These are phyloP conservation scores for Penicillium aurantiogriseum DNA, from an alignment of 2,329 filamentous ascomycete species.

Conservation along the genomic window DNA sequence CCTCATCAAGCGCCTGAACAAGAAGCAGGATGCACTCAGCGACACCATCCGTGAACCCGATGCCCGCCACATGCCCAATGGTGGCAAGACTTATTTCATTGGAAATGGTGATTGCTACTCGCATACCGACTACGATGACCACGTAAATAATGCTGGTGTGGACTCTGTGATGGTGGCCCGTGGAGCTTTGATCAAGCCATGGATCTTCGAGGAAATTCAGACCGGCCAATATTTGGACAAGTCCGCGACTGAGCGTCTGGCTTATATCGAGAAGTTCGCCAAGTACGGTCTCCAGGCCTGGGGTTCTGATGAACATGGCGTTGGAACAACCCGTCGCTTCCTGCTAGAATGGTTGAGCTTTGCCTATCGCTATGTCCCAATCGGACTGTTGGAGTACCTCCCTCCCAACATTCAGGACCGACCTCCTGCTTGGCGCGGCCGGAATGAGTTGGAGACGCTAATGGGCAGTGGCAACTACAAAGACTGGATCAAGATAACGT, in stretches of 20 bases:
- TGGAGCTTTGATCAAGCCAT: conserved; percentile 93
- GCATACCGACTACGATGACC: conserved; percentile 78
- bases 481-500: conserved; percentile 99
- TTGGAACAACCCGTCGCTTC: conserved; percentile 88
- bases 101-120: conserved; percentile 97
- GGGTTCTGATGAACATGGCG: conserved; percentile 91
- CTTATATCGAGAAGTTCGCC: conserved; percentile 83
- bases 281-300: conserved; percentile 89
- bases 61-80: conserved; percentile 66
- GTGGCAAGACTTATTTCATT: conserved; percentile 79
- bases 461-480: conserved; percentile 87
- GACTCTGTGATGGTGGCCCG: conserved; percentile 98
- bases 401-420: conserved; percentile 87
- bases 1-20: conserved; percentile 76
- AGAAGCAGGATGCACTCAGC: conserved; percentile 61
- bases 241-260: conserved; percentile 78
- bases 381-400: conserved; percentile 83
- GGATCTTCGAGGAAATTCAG: conserved; percentile 96
- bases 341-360: conserved; percentile 96
- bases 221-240: conserved; percentile 94
- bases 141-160: conserved; percentile 73
- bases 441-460: conserved; percentile 91
- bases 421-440: conserved; percentile 76
- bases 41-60: conserved; percentile 82
- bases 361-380: conserved; percentile 82